These are phyloP conservation scores for Pholiota molesta DNA, from an alignment of 768 basidiomycete species.

Conservation along the genomic window DNA sequence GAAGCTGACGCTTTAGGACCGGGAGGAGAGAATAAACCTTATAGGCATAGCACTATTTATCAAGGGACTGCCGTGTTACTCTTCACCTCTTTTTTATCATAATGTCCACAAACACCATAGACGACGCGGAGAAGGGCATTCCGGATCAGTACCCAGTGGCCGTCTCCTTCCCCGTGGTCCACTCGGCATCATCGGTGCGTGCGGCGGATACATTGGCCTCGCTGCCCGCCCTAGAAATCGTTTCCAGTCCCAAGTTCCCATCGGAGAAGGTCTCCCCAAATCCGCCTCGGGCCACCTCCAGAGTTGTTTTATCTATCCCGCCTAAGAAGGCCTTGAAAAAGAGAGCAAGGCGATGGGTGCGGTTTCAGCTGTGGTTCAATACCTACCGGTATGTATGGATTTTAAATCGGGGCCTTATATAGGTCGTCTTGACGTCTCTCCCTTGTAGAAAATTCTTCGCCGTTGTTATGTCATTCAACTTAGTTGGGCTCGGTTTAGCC, in stretches of 20 bases:
- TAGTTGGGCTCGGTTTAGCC: slow-evolving; percentile 61
- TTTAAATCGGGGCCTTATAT: neutral
- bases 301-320: slow-evolving; percentile 3
- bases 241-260: slow-evolving; percentile 3
- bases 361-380: slow-evolving; percentile 76
- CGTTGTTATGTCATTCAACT: slow-evolving; percentile 60
- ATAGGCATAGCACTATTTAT: slow-evolving; percentile 28
- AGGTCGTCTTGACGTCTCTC: neutral
- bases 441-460: slow-evolving; percentile 70
- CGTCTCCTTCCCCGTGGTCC: slow-evolving; percentile 21
- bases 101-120: slow-evolving; percentile 26
- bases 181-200: slow-evolving; percentile 9
- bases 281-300: slow-evolving; percentile 4
- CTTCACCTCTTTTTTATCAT: slow-evolving; percentile 12
- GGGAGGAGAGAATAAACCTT: slow-evolving; percentile 21
- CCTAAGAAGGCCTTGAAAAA: slow-evolving; percentile 27
- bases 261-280: slow-evolving; percentile 6
- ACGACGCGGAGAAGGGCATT: slow-evolving; percentile 43
- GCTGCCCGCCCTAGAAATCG: slow-evolving; percentile 5
- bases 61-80: slow-evolving; percentile 8
- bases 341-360: slow-evolving; percentile 57
- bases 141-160: slow-evolving; percentile 27
- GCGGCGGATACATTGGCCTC: slow-evolving; percentile 8
- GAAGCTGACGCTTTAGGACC: slow-evolving; percentile 34
- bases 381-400: slow-evolving; percentile 60